Conservation (phyloP, 768 basidiomycete genomes). For the Boletus eberwhitei region DNA sequence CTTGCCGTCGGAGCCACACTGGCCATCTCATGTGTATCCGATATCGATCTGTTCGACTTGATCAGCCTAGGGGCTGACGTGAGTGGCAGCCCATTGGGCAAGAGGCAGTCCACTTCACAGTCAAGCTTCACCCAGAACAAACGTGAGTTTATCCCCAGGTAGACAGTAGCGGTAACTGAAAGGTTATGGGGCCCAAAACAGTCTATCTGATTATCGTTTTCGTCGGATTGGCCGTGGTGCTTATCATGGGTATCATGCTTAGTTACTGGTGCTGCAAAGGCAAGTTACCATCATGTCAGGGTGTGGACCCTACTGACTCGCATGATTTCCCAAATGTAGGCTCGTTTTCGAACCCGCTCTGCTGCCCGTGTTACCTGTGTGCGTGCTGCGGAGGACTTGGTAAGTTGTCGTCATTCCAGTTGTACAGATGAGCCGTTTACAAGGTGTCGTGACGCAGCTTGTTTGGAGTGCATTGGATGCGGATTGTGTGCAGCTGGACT, state of each 20-base stretch:
- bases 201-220: slow-evolving; percentile 66
- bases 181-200: slow-evolving; percentile 17
- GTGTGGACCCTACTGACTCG: neutral
- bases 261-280: slow-evolving; percentile 67
- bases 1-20: slow-evolving; percentile 31
- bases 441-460: slow-evolving; percentile 42
- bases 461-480: slow-evolving; percentile 68
- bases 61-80: slow-evolving; percentile 26
- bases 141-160: slow-evolving; percentile 31
- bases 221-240: slow-evolving; percentile 55
- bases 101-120: slow-evolving; percentile 22
- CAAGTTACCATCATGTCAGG: slow-evolving; percentile 13
- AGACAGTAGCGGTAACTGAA: neutral
- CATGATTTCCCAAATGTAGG: slow-evolving; percentile 30
- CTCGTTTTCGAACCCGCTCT: slow-evolving; percentile 58
- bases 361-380: slow-evolving; percentile 70
- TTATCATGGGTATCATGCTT: slow-evolving; percentile 54
- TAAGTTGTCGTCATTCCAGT: slow-evolving; percentile 25
- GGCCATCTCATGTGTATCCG: slow-evolving; percentile 31
- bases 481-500: slow-evolving; percentile 58
- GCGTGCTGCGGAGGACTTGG: slow-evolving; percentile 70
- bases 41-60: slow-evolving; percentile 22
- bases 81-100: slow-evolving; percentile 28
- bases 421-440: slow-evolving; percentile 2
- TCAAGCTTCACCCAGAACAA: slow-evolving; percentile 41